Evolutionary conservation across 2,329 filamentous ascomycete genomes (phyloP).

Genomic region (Fusarium falciforme): DNA sequence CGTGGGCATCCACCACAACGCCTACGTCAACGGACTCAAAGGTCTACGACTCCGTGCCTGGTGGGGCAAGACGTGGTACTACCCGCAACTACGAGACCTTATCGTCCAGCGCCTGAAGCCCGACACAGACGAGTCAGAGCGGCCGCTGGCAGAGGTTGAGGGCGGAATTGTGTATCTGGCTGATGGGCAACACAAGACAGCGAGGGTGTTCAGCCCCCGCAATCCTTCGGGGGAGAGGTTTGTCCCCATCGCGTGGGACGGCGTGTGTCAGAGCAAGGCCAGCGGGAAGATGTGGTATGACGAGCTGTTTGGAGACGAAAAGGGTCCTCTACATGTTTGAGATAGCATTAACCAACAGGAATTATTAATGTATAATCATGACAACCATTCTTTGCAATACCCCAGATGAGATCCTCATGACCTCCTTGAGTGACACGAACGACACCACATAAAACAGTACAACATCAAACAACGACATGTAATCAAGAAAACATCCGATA

Average conservation of each 20-base stretch:
- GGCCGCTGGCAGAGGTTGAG: conserved; percentile 35
- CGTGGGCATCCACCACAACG: conserved; percentile 53
- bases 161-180: conserved; percentile 39
- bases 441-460: conserved; percentile 3
- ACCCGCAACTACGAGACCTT: conserved; percentile 47
- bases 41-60: conserved; percentile 47
- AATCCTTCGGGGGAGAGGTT: conserved; percentile 31
- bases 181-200: conserved; percentile 18
- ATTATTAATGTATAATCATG: neutral
- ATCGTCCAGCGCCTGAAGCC: conserved; percentile 41
- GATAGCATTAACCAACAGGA: neutral
- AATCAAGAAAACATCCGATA: neutral
- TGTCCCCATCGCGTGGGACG: conserved; percentile 46
- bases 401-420: conserved; percentile 6
- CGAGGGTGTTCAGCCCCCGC: conserved; percentile 41
- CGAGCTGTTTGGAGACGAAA: conserved; percentile 48
- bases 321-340: conserved; percentile 43
- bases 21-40: conserved; percentile 49
- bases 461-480: neutral
- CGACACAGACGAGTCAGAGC: neutral
- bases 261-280: conserved; percentile 47
- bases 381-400: neutral
- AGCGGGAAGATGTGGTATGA: conserved; percentile 46
- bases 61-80: conserved; percentile 53
- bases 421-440: neutral